Conservation (phyloP, 805 yeast species). For the Metschnikowia continentalis region DNA sequence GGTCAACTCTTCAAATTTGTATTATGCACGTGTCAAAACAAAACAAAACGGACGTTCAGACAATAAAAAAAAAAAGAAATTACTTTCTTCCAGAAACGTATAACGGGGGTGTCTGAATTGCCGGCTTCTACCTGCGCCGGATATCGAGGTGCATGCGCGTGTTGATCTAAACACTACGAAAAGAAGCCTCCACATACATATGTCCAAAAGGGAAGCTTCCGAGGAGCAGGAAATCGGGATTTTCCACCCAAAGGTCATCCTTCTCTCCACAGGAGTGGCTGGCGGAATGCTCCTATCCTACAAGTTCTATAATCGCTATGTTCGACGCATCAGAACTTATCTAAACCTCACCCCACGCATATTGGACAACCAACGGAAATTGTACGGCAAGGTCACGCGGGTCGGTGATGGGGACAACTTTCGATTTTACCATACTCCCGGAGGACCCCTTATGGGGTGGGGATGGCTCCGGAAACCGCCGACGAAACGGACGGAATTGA, state of each 20-base stretch:
- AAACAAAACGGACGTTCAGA: not conserved
- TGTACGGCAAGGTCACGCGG: conserved; percentile 71
- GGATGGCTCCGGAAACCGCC: conserved; percentile 81
- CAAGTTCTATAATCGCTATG: conserved; percentile 30
- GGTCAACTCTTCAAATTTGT: no score
- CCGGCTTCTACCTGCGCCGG: not conserved
- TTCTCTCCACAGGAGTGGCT: conserved; percentile 34
- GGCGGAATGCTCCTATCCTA: conserved; percentile 26
- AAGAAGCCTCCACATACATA: not conserved
- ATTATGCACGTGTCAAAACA: not conserved
- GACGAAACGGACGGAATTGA: conserved; percentile 39
- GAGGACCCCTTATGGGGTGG: conserved; percentile 88
- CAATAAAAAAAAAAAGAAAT: not conserved
- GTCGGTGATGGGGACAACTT: conserved; percentile 97
- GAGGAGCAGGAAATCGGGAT: conserved; percentile 12
- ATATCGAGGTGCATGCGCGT: not conserved
- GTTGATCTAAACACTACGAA: not conserved
- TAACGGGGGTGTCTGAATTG: not conserved
- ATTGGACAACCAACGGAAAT: conserved; percentile 23
- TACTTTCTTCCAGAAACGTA: no score
- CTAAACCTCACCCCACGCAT: conserved; percentile 36
- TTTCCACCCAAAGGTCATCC: conserved; percentile 37
- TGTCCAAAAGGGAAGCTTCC: not conserved
- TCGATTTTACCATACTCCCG: conserved; percentile 89
- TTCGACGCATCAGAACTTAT: conserved; percentile 32